phyloP scores from a whole-genome alignment of 495 filamentous ascomycete species.

The Daldinia vernicosa region DNA sequence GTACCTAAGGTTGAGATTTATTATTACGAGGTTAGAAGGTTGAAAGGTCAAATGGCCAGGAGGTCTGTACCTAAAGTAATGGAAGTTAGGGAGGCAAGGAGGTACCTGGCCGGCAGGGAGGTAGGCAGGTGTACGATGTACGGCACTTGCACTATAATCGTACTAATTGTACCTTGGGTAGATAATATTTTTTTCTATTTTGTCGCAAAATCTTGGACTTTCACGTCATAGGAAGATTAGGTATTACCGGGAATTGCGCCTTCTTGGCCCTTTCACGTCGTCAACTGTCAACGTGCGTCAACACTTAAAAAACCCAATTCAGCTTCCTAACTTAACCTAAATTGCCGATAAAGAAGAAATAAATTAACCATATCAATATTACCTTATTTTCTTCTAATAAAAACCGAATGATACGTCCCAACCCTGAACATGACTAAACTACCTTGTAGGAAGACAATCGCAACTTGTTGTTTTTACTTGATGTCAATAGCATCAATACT shows the following conservation, averaged over 20 bases:
- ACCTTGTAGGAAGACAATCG: not conserved
- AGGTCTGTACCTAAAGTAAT: not conserved
- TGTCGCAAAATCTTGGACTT: constrained; percentile 29
- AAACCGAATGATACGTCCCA: not conserved
- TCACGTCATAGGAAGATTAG: constrained; percentile 32
- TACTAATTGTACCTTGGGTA: not conserved
- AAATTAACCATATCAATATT: not conserved
- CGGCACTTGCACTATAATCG: too few species aligned
- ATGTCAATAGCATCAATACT: not conserved
- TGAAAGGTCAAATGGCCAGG: not conserved
- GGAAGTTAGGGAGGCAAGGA: not conserved
- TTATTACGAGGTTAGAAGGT: constrained; percentile 21
- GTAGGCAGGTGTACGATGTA: too few species aligned
- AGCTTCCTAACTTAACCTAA: not conserved
- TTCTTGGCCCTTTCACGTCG: constrained; percentile 15
- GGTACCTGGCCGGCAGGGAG: not conserved
- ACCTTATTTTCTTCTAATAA: not conserved
- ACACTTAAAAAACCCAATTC: not conserved
- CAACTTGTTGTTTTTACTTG: not conserved
- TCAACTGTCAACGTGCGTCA: constrained; percentile 34
- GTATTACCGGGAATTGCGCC: constrained; percentile 15
- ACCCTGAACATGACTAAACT: not conserved
- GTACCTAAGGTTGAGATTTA: constrained; percentile 17
- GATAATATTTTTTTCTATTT: constrained; percentile 20
- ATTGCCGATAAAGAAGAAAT: not conserved